A percentile compares a stretch with the other conserved stretches of the same genome.
These are phyloP conservation scores for Schwanniomyces occidentalis DNA, from an alignment of 805 yeast genomes.

Conservation along the genomic window DNA sequence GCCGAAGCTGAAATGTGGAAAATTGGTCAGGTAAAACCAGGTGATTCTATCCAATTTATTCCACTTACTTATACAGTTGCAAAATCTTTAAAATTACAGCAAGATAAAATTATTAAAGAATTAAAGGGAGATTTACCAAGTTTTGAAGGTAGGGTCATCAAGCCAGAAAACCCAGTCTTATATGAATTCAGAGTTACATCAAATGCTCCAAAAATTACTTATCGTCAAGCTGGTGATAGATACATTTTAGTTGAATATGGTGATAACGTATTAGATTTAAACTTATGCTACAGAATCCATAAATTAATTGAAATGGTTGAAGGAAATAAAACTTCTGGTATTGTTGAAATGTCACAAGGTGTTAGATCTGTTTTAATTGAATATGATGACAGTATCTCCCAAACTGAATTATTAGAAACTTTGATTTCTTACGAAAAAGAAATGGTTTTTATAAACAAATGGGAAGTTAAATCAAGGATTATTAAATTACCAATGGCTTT, in stretches of 20 bases:
- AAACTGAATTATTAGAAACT: slow-evolving; percentile 58
- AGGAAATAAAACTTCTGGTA: slow-evolving; percentile 67
- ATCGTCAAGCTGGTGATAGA: slow-evolving; percentile 97
- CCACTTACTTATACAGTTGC: slow-evolving; percentile 77
- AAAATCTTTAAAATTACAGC: slow-evolving; percentile 56
- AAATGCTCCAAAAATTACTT: slow-evolving; percentile 68
- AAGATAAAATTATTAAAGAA: slow-evolving; percentile 53
- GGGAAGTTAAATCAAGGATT: slow-evolving; percentile 84
- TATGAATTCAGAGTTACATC: slow-evolving; percentile 48
- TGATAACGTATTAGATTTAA: slow-evolving; percentile 81
- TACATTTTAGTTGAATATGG: slow-evolving; percentile 92
- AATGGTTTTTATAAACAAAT: slow-evolving; percentile 69
- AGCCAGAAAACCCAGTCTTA: slow-evolving; percentile 71
- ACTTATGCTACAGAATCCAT: slow-evolving; percentile 81
- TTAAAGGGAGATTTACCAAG: slow-evolving; percentile 46
- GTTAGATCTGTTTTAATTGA: slow-evolving; percentile 93
- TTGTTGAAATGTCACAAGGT: slow-evolving; percentile 96
- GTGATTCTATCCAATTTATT: slow-evolving; percentile 77
- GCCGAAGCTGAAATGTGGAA: slow-evolving; percentile 98
- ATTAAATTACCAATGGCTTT: slow-evolving; percentile 93
- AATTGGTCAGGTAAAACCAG: slow-evolving; percentile 96
- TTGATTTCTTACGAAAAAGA: slow-evolving; percentile 76
- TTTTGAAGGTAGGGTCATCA: slow-evolving; percentile 21
- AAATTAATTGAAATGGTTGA: slow-evolving; percentile 74
- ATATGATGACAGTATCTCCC: slow-evolving; percentile 68